These are phyloP conservation scores for Pistacia vera DNA, from an alignment of 345 rosid species.

Conservation along the genomic window DNA sequence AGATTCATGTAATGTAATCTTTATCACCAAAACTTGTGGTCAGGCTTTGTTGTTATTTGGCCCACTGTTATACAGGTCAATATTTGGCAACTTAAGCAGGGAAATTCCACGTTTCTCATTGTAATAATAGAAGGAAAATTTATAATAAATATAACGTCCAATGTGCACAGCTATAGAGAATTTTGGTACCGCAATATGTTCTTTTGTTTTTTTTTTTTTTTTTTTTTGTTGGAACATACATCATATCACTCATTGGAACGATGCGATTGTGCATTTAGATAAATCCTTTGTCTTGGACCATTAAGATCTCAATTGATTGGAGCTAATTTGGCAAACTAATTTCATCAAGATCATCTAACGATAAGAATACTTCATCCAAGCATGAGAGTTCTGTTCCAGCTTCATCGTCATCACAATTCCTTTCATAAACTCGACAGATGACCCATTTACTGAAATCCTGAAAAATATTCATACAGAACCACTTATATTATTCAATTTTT, in stretches of 20 bases:
- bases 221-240: not conserved
- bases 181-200: not conserved
- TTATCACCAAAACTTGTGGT: not conserved
- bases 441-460: slow-evolving; percentile 92
- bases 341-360: slow-evolving; percentile 93
- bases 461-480: not conserved
- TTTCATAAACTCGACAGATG: slow-evolving; percentile 80
- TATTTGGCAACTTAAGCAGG: not conserved
- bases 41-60: not conserved
- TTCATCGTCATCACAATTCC: slow-evolving; percentile 43
- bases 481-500: too few species aligned
- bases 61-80: not conserved
- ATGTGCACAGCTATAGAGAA: not conserved
- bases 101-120: not conserved
- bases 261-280: slow-evolving; percentile 25
- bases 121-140: not conserved
- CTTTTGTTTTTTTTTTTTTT: not conserved
- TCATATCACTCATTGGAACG: not conserved
- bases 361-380: slow-evolving; percentile 91
- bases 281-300: not conserved
- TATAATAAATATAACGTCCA: too few species aligned
- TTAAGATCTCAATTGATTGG: not conserved
- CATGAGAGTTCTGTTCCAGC: slow-evolving; percentile 81
- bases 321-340: slow-evolving; percentile 68
- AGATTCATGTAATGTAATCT: slow-evolving; percentile 1